These are phyloP conservation scores for Cercospora berteroae DNA, from an alignment of 2,329 filamentous ascomycete species.

Conservation along the genomic window DNA sequence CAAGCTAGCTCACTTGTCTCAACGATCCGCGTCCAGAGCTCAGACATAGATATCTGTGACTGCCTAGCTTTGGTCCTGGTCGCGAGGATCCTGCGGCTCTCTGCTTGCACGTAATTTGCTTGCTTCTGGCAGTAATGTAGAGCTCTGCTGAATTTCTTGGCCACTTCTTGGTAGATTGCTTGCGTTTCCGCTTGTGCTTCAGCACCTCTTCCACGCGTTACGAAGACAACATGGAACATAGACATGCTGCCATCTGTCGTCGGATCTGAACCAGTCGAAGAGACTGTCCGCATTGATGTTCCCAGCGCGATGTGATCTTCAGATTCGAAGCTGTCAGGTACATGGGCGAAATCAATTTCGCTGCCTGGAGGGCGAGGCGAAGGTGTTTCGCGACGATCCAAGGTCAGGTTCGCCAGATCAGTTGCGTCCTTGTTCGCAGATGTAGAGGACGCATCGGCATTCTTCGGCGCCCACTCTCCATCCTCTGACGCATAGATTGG, in stretches of 20 bases:
- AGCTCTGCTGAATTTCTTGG: constrained; percentile 88
- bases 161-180: constrained; percentile 84
- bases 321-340: constrained; percentile 35
- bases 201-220: constrained; percentile 74
- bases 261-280: constrained; percentile 33
- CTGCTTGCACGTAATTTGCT: constrained; percentile 85
- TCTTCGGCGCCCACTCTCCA: constrained; percentile 39
- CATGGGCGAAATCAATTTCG: constrained; percentile 30
- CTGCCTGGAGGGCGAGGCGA: constrained; percentile 15
- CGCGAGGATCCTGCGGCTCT: constrained; percentile 77
- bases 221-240: constrained; percentile 98
- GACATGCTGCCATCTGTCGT: constrained; percentile 64
- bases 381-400: constrained; percentile 19
- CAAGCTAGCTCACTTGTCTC: constrained; percentile 36
- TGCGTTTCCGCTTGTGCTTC: constrained; percentile 67
- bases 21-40: constrained; percentile 27
- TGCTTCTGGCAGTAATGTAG: constrained; percentile 90
- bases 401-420: constrained; percentile 12
- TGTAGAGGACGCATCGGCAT: background rate
- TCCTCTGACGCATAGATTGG: constrained; percentile 79
- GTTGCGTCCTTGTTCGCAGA: constrained; percentile 11
- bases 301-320: constrained; percentile 23
- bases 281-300: constrained; percentile 32
- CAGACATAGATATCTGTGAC: constrained; percentile 40
- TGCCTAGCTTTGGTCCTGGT: constrained; percentile 81